phyloP scores from a whole-genome alignment of 306 rosid species.

The Lathyrus sativus region DNA sequence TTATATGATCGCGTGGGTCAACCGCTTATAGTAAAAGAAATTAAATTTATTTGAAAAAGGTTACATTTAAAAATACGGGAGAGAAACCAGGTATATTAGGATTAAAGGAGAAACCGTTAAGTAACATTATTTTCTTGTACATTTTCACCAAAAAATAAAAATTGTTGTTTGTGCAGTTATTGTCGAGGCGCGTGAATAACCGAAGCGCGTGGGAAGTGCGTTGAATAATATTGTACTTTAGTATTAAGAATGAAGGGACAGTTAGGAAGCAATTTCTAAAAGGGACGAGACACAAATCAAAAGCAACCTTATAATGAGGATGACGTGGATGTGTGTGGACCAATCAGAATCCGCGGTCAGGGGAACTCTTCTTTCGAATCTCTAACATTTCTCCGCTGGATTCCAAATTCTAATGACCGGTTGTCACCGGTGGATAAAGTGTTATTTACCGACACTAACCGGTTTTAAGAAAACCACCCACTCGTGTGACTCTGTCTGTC shows the following conservation, averaged over 20 bases:
- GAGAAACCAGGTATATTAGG: too few species aligned
- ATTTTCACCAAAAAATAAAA: too few species aligned
- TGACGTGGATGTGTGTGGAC: slow-evolving; percentile 2
- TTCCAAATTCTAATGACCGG: background rate
- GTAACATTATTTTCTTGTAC: too few species aligned
- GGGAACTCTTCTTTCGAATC: background rate
- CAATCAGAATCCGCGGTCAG: slow-evolving; percentile 3
- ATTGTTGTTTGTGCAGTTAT: too few species aligned
- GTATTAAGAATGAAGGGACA: slow-evolving; percentile 49
- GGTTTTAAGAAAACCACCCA: background rate
- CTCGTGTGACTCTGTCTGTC: slow-evolving; percentile 5
- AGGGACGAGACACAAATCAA: slow-evolving; percentile 21
- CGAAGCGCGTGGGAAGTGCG: background rate
- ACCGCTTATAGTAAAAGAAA: too few species aligned
- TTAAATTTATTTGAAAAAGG: too few species aligned
- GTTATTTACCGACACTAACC: background rate
- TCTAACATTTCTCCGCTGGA: slow-evolving; percentile 1
- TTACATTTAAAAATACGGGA: too few species aligned
- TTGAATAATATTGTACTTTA: slow-evolving; percentile 25
- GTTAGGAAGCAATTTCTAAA: slow-evolving; percentile 45
- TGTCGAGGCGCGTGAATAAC: too few species aligned
- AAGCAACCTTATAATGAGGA: background rate
- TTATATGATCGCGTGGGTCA: too few species aligned
- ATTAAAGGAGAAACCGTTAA: too few species aligned
- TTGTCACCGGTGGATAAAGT: background rate